Base-by-base conservation (phyloP, 495 filamentous ascomycete species). In the Aspergillus incahuasiensis region DNA sequence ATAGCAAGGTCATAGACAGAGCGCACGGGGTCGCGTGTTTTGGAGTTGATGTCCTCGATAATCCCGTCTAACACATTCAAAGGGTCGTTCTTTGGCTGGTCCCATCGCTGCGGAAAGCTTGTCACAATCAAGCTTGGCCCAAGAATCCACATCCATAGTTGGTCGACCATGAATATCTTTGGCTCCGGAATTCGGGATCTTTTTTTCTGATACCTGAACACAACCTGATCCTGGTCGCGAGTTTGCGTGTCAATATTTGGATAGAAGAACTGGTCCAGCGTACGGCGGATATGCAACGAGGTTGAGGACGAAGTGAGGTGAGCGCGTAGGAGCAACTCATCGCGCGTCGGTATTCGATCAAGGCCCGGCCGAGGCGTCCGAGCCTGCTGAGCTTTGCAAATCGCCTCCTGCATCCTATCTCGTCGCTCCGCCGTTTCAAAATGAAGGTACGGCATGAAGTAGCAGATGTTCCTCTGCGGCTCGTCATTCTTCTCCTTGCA, bases 141-240 rank as follows among this genome's bases (percentile, higher is more conserved):
- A 7, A 88, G 62, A 19, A 87, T 73, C 83, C 83, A 88, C 68
- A 88, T 79, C 85, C 85, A 89, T 6, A 88, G 70, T 62, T 88
- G 85, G 61, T 88, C 86, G 5, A 89, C 86, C 85, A 88, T 89
- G 62, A 87, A 84, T 9, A 89, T 80, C 58, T 88, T 88, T 1
- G 78, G 77, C 46, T 86, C 82, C n/a, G 71, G 61, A 1, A 67
- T 20, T 62, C 68, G 30, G 60, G 56, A 7, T 56, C 66, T 63
- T 44, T 69, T 64, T 4, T 70, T 74, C 56, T 77, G 80, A 61
- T 87, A 88, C 5, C 86, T 78, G 58, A 82, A 88, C 2, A 89
- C 84, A 5, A 89, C 85, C 65, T 89, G 86, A 59, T 88, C 85
- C 45, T 77, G 71, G 56, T 89, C 86, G 16, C 86, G 80, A 19